These are phyloP conservation scores for Metschnikowia colocasiae DNA, from an alignment of 805 yeast species.

Conservation along the genomic window DNA sequence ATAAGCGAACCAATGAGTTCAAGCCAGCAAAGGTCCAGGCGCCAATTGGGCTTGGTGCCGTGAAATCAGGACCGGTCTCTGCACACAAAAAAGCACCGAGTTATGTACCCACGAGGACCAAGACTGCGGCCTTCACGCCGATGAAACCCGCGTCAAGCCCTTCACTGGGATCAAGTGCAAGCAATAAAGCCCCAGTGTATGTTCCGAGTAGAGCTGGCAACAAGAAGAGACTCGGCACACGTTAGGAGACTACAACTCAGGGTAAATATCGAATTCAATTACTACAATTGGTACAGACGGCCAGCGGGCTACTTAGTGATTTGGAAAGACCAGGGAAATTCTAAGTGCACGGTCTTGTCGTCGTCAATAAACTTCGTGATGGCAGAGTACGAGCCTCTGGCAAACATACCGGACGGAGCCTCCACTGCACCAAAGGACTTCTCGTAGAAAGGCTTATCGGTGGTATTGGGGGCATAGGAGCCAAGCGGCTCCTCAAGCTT, in stretches of 20 bases:
- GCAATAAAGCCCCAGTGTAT: constrained; percentile 32
- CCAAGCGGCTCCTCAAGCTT: constrained; percentile 86
- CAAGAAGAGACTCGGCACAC: constrained; percentile 16
- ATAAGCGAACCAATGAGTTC: background rate
- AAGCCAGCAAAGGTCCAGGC: background rate
- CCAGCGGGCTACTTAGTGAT: constrained; percentile 54
- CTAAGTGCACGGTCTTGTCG: constrained; percentile 69
- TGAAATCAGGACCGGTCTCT: background rate
- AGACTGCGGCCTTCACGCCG: background rate
- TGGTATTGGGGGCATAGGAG: constrained; percentile 84
- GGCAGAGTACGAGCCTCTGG: constrained; percentile 83
- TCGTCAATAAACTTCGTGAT: constrained; percentile 82
- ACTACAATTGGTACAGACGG: background rate
- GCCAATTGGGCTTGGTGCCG: background rate
- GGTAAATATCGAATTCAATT: background rate
- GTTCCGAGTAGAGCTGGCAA: constrained; percentile 25
- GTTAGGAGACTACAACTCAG: background rate
- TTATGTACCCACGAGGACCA: background rate
- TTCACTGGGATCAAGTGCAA: background rate
- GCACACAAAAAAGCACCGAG: background rate
- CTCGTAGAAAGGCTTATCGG: constrained; percentile 72
- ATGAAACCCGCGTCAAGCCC: background rate
- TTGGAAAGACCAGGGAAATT: constrained; percentile 81
- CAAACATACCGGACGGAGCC: constrained; percentile 87
- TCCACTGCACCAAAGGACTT: constrained; percentile 57